Percentiles rank a stretch among this genome's conserved stretches.
Conservation (phyloP, 2,329 filamentous ascomycete species). For the Aspergillus sergii region DNA sequence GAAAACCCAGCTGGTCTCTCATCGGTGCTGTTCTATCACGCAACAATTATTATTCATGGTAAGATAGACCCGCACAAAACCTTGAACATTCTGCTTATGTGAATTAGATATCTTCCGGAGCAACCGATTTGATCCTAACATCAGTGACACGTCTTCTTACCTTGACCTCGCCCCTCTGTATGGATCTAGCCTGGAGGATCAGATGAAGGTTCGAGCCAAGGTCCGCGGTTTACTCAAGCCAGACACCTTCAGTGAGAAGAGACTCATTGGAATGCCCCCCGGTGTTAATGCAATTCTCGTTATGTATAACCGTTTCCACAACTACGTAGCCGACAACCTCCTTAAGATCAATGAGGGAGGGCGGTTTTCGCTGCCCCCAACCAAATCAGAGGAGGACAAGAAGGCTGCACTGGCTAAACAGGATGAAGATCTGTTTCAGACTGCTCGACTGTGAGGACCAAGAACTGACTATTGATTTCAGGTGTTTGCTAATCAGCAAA, state of each 20-base stretch:
- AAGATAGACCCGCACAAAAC: constrained; percentile 3
- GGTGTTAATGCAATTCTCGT: constrained; percentile 39
- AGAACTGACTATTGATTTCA: too few relatives aligned
- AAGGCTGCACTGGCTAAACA: constrained; percentile 41
- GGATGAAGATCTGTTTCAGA: constrained; percentile 41
- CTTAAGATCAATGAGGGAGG: constrained; percentile 47
- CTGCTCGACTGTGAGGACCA: constrained; percentile 27
- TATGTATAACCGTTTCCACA: constrained; percentile 44
- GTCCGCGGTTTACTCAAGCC: constrained; percentile 43
- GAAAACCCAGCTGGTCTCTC: constrained; percentile 50
- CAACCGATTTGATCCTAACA: constrained; percentile 36
- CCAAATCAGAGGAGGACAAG: constrained; percentile 22
- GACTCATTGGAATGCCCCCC: constrained; percentile 37
- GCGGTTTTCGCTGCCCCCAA: constrained; percentile 24
- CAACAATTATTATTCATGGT: constrained; percentile 56
- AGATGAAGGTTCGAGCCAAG: constrained; percentile 38
- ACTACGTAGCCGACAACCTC: constrained; percentile 42
- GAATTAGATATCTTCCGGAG: constrained; percentile 42
- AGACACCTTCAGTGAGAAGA: constrained; percentile 39
- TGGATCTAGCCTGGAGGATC: constrained; percentile 39
- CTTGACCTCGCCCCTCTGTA: constrained; percentile 52
- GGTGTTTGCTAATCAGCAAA: not conserved
- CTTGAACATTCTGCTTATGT: not conserved
- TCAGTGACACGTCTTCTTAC: constrained; percentile 48
- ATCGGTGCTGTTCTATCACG: constrained; percentile 52